A percentile compares a stretch with the other conserved stretches of the same genome.
Evolutionary conservation across 495 filamentous ascomycete genomes (phyloP).

Genomic region (Elaphomyces granulatus): DNA sequence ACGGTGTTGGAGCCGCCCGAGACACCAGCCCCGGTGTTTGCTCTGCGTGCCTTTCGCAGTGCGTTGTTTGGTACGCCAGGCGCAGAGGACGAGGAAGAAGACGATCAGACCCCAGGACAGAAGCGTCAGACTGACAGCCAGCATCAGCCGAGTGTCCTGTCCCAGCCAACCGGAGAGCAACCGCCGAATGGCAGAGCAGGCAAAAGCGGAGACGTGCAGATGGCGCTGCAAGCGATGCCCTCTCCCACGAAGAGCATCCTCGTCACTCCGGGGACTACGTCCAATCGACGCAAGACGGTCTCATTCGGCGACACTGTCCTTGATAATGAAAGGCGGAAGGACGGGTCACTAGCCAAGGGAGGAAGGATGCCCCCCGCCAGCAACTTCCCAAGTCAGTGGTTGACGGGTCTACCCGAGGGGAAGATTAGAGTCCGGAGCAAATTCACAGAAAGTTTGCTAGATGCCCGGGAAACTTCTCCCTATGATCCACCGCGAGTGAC

Average conservation of each 20-base stretch:
- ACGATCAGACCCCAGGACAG: conserved; percentile 5
- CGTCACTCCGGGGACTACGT: conserved; percentile 72
- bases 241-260: conserved; percentile 75
- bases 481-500: conserved; percentile 8
- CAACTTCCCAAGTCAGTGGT: conserved; percentile 54
- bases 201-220: conserved; percentile 13
- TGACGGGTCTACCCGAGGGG: conserved; percentile 37
- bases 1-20: conserved; percentile 54
- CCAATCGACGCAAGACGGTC: conserved; percentile 72
- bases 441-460: conserved; percentile 31
- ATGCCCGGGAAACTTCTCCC: conserved; percentile 29
- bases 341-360: conserved; percentile 18
- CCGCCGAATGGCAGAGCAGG: conserved; percentile 1
- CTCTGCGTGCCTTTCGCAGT: conserved; percentile 80
- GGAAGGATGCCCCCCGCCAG: conserved; percentile 23
- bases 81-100: conserved; percentile 25
- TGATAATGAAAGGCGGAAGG: conserved; percentile 40
- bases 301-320: conserved; percentile 66
- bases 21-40: conserved; percentile 88
- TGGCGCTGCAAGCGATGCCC: conserved; percentile 21
- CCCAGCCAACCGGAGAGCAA: neutral
- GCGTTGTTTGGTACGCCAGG: conserved; percentile 81
- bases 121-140: conserved; percentile 12
- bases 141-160: neutral
- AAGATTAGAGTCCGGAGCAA: conserved; percentile 28